phyloP scores from a whole-genome alignment of 192 early-diverging fungal species.

The Coemansia asiatica region DNA sequence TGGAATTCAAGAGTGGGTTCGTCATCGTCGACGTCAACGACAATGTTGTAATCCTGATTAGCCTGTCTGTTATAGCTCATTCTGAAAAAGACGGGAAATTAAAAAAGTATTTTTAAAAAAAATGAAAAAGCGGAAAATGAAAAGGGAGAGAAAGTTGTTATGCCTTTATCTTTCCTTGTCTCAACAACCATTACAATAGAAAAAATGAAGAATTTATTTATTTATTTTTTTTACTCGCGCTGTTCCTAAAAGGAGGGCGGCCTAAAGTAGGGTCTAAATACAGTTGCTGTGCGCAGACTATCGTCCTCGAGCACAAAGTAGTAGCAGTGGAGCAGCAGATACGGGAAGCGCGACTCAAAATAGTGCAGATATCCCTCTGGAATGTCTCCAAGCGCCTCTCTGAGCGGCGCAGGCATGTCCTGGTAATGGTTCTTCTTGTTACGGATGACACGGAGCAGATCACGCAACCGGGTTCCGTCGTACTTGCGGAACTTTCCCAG shows the following conservation, averaged over 20 bases:
- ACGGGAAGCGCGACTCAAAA: conserved; percentile 88
- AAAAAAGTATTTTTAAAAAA: background rate
- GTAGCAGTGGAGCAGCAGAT: conserved; percentile 85
- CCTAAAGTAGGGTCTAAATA: conserved; percentile 69
- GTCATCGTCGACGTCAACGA: conserved; percentile 57
- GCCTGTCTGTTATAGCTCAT: conserved; percentile 15
- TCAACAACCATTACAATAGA: no score
- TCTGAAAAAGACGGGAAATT: background rate
- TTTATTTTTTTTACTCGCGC: no score
- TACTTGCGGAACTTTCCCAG: conserved; percentile 94
- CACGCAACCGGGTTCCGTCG: conserved; percentile 77
- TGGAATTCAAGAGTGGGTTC: conserved; percentile 56
- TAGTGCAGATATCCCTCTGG: conserved; percentile 88
- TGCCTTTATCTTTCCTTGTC: no score
- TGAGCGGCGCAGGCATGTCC: conserved; percentile 77
- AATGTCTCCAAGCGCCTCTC: conserved; percentile 74
- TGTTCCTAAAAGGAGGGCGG: conserved; percentile 31
- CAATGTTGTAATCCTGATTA: conserved; percentile 53
- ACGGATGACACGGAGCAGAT: conserved; percentile 85
- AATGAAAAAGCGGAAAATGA: background rate
- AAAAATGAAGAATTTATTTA: background rate
- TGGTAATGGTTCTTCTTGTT: conserved; percentile 99
- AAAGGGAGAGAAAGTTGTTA: background rate
- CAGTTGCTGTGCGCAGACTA: conserved; percentile 60
- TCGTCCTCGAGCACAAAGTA: conserved; percentile 73